These are phyloP conservation scores for Pilatotrama ljubarskyi DNA, from an alignment of 768 basidiomycete species.

Conservation along the genomic window DNA sequence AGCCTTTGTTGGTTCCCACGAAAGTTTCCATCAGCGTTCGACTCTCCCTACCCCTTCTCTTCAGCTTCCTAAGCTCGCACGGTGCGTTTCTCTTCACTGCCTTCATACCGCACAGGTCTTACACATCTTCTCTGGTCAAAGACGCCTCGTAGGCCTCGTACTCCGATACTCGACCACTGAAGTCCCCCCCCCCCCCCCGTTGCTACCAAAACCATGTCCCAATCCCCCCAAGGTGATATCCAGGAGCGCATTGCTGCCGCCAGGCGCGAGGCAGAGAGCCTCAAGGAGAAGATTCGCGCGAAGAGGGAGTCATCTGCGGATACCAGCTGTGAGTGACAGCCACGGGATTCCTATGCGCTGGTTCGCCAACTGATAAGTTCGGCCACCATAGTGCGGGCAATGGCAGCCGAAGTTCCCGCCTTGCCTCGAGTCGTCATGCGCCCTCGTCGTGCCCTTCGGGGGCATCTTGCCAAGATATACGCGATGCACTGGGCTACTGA, in stretches of 20 bases:
- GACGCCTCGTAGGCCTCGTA: not conserved
- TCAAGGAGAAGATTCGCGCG: conserved; percentile 98
- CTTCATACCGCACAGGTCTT: not conserved
- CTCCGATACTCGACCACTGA: not conserved
- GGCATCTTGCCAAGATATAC: conserved; percentile 99
- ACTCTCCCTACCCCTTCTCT: conserved; percentile 11
- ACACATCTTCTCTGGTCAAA: not conserved
- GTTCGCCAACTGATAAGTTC: not conserved
- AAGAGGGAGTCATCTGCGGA: conserved; percentile 98
- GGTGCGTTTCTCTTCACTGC: conserved; percentile 5
- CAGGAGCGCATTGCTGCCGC: conserved; percentile 95
- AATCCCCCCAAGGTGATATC: conserved; percentile 73
- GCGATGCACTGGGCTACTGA: conserved; percentile 99
- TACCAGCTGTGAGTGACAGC: conserved; percentile 80
- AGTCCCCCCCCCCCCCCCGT: conserved; percentile 2
- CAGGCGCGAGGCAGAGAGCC: conserved; percentile 90
- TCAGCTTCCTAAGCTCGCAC: conserved; percentile 14
- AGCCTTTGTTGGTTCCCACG: conserved; percentile 23
- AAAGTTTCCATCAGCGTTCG: conserved; percentile 23
- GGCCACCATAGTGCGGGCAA: conserved; percentile 77
- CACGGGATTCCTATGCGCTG: not conserved
- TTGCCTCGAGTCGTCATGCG: conserved; percentile 97
- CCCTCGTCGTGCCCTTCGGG: conserved; percentile 90
- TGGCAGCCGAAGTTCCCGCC: conserved; percentile 95
- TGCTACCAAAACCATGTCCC: conserved; percentile 55